Evolutionary conservation across 140 eudicot genomes (phyloP).

Genomic region (Bidens hawaiensis): DNA sequence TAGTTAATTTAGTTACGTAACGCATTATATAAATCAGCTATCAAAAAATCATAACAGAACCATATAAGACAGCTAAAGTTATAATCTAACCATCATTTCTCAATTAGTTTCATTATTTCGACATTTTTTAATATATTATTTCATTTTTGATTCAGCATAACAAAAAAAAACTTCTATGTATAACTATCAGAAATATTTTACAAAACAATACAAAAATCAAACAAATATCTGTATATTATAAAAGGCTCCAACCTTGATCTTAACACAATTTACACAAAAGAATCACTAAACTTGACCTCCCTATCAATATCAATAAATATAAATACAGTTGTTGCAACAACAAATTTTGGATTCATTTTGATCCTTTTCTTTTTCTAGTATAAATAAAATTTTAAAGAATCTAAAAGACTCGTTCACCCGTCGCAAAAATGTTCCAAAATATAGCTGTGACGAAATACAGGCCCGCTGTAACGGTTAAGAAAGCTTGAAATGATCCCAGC

Average conservation of each 20-base stretch:
- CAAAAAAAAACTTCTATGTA: no score
- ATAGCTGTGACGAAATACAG: slow-evolving; percentile 72
- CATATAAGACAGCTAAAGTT: no score
- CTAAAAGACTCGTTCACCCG: slow-evolving; percentile 79
- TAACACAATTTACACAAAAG: slow-evolving; percentile 19
- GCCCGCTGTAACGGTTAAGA: slow-evolving; percentile 71
- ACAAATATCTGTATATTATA: background rate
- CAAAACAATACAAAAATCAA: slow-evolving; percentile 17
- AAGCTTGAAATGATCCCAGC: slow-evolving; percentile 97
- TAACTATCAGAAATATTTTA: background rate
- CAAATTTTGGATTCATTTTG: slow-evolving; percentile 2
- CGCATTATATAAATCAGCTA: no score
- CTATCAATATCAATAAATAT: no score
- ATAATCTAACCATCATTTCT: no score
- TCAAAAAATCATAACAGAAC: no score
- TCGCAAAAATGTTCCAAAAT: slow-evolving; percentile 79
- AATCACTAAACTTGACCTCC: slow-evolving; percentile 14
- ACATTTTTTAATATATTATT: no score
- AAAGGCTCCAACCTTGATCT: slow-evolving; percentile 1
- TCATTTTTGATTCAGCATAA: no score
- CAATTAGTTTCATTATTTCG: no score
- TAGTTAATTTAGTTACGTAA: no score
- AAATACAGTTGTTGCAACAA: background rate
- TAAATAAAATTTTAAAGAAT: background rate
- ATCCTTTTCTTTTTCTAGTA: background rate